These are phyloP conservation scores for Heliosperma pusillum DNA, from an alignment of 148 eudicot genomes.

Conservation along the genomic window DNA sequence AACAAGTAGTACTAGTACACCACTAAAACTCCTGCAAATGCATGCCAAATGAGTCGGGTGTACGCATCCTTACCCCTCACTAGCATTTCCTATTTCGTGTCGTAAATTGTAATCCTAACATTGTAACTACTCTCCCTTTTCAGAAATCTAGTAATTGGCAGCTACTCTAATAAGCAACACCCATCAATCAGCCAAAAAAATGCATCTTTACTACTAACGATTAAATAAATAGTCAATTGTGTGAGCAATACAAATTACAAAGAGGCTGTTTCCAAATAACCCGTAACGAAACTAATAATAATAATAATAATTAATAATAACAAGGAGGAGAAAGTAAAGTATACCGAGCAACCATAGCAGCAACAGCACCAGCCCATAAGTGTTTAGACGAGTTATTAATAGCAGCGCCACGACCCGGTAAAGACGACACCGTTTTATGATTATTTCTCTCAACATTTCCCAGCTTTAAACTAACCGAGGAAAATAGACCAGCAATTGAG, in stretches of 20 bases:
- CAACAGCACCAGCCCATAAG: conserved; percentile 88
- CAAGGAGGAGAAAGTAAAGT: background rate
- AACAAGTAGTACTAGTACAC: background rate
- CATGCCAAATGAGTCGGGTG: no score
- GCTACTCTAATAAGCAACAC: background rate
- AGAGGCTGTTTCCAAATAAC: no score
- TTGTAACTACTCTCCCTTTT: background rate
- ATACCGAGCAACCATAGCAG: conserved; percentile 93
- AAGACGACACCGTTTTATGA: background rate
- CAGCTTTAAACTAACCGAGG: conserved; percentile 48
- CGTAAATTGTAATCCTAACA: no score
- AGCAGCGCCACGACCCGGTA: conserved; percentile 41
- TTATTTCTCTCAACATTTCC: no score
- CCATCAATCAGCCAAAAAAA: background rate
- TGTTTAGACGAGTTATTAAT: conserved; percentile 71
- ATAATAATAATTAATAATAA: no score
- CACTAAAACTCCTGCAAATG: no score
- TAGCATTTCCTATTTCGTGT: no score
- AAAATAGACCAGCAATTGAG: conserved; percentile 29
- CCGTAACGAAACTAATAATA: no score
- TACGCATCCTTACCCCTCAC: no score
- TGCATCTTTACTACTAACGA: no score
- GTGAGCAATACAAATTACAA: background rate
- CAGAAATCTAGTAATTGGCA: background rate
- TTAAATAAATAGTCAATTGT: no score